Base-by-base conservation (phyloP, 2,329 filamentous ascomycete genomes). In the Cladosporium sp. region DNA sequence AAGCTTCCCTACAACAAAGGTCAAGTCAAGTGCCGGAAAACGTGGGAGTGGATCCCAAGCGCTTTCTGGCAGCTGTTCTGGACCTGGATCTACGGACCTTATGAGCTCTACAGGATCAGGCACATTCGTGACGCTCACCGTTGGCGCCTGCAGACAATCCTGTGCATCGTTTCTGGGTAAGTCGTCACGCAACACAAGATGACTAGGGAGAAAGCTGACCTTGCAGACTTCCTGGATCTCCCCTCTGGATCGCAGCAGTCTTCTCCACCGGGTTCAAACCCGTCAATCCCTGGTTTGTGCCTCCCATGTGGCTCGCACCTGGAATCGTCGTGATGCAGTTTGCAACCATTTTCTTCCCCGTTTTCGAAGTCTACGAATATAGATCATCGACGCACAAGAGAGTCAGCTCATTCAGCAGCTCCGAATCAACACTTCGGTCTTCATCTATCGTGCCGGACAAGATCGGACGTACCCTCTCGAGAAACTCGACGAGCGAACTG, bases 1-100 rank as follows among this genome's bases (percentile, higher is more conserved):
- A 32, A 56, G 9, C 38, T 60, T 9, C 38, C 58, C 3, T 51
- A 54, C 32, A 54, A 52, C 36, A 61, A 58, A 51, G 59, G 59
- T 6, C 59, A 61, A 38, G 54, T 52, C 24, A 45, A 54, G 4
- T 61, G 59, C 44, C 53, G 59, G 9, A 58, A 58, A 50, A 59
- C 56, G 85, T 65, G 88, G 77, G 65, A 71, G 83, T 57, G 72
- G 83, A 79, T 81, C 70, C 80, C 81, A 0, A 83, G 80, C 0
- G 76, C 83, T 39, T 71, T 83, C 47, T 85, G 82, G 82, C 82
- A 85, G 57, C 73, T 83, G 45, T 68, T 82, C 51, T 85, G 81
- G 82, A 75, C 80, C 11, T 84, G 79, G 76, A 63, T 82, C 39
- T 75, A 81, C 52, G 81, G 82, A 3, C 81, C 83, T 17, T 72